Evolutionary conservation across 2,329 filamentous ascomycete genomes (phyloP), one percentile per base, ranked within the genome.

Genomic region (Phialophora verrucosa): DNA sequence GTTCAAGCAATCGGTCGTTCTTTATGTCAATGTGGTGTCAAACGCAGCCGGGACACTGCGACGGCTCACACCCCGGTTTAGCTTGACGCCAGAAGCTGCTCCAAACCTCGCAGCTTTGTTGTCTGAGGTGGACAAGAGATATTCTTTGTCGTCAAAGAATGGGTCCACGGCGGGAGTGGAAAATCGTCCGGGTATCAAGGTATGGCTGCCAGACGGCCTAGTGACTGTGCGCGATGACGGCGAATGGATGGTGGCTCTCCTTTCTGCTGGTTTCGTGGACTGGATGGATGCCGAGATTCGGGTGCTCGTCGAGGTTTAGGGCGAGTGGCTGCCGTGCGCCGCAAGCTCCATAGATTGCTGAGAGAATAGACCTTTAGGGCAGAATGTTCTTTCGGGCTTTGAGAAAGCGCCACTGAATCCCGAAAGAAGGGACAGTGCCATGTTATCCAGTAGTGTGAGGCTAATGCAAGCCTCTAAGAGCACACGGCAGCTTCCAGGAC

Each of bases 261-360:
- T 81, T 35, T 77, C 78, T 4, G 78, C 77, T 11, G 76, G 77
- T 20, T 78, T 77, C 11, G 76, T 81, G 1, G 80, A 82, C 32
- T 83, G 81, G 81, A 81, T 83, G 79, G 80, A 82, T 65, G 76
- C 76, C 4, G 76, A 81, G 49, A 66, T 83, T 64, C 78, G 76
- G 59, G 76, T 83, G 62, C 69, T 83, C 32, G 72, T 82, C 31
- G 79, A 81, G 50, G 56, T 78, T n/a, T 73, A 51, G 14, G 14
- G 4, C 23, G 65, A 69, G 29, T 23, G 49, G 42, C 23, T n/a
- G 27, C 57, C 32, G 25, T 17, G 57, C 38, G 23, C 29, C 25
- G 42, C 42, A 47, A 7, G 57, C 25, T 44, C 42, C 27, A 4
- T 44, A 44, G 53, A 35, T 35, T 20, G 53, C 27, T 51, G 20